phyloP scores from a whole-genome alignment of 2,329 filamentous ascomycete species.

The Epichloe sibirici region DNA sequence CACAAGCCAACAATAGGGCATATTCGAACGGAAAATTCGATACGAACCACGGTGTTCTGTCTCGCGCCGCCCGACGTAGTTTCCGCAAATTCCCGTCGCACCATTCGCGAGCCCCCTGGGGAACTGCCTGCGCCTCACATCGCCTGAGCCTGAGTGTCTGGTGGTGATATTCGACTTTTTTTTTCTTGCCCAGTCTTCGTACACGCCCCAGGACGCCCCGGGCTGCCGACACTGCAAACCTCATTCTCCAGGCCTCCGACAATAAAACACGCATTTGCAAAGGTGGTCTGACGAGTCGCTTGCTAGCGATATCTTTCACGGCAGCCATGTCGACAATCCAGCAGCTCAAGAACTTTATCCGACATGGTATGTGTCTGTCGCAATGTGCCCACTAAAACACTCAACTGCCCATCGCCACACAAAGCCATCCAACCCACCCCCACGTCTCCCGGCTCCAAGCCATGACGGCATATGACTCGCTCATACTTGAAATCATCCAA shows the following conservation, averaged over 20 bases:
- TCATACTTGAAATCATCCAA: not conserved
- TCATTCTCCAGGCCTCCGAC: not conserved
- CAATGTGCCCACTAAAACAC: not conserved
- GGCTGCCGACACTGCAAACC: not conserved
- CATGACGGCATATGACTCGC: constrained; percentile 5
- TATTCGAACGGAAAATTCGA: not conserved
- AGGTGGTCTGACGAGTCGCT: constrained; percentile 8
- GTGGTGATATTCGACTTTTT: not conserved
- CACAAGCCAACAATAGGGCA: not conserved
- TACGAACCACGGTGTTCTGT: not conserved
- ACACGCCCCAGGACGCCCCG: not conserved
- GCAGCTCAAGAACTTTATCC: constrained; percentile 96
- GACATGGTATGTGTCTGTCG: constrained; percentile 50
- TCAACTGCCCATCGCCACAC: not conserved
- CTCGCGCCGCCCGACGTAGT: not conserved
- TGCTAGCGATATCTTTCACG: constrained; percentile 8
- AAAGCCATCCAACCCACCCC: not conserved
- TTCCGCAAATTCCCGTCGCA: not conserved
- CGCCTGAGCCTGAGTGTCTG: not conserved
- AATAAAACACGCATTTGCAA: not conserved
- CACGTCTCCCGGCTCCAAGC: not conserved
- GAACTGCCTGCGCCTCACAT: not conserved
- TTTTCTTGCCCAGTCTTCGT: not conserved
- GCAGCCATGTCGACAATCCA: constrained; percentile 62
- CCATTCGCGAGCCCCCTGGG: not conserved